Evolutionary conservation across 2,329 filamentous ascomycete species (phyloP).

Genomic region (Alternaria sp.): DNA sequence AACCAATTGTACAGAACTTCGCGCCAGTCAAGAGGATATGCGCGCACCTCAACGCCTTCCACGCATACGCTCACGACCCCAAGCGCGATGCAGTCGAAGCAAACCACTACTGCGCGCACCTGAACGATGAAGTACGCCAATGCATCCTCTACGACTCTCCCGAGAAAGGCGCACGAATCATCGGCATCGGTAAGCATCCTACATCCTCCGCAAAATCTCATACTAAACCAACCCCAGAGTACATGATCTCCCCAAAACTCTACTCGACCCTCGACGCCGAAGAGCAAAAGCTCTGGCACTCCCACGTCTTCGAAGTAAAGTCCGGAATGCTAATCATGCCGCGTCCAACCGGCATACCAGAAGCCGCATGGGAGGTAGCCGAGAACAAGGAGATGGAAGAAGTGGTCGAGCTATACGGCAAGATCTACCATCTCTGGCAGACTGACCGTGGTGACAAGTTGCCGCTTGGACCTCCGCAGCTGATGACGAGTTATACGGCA

Average conservation of each 20-base stretch:
- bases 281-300: conserved; percentile 81
- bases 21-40: conserved; percentile 73
- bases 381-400: conserved; percentile 84
- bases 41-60: conserved; percentile 86
- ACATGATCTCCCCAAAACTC: conserved; percentile 77
- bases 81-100: conserved; percentile 70
- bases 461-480: conserved; percentile 65
- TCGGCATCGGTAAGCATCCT: conserved; percentile 64
- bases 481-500: conserved; percentile 68
- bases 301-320: conserved; percentile 76
- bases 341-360: conserved; percentile 61
- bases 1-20: conserved; percentile 61
- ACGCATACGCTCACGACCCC: conserved; percentile 78
- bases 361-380: conserved; percentile 72
- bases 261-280: conserved; percentile 69
- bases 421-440: conserved; percentile 88
- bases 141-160: conserved; percentile 83
- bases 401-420: conserved; percentile 77
- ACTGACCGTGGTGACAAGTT: conserved; percentile 73
- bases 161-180: conserved; percentile 70
- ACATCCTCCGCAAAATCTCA: neutral
- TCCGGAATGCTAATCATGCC: conserved; percentile 83
- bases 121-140: conserved; percentile 79
- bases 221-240: conserved; percentile 58
- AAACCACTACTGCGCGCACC: conserved; percentile 84